Evolutionary conservation across 1,139 yeast species (phyloP).

Genomic region (Zygoascus meyerae): DNA sequence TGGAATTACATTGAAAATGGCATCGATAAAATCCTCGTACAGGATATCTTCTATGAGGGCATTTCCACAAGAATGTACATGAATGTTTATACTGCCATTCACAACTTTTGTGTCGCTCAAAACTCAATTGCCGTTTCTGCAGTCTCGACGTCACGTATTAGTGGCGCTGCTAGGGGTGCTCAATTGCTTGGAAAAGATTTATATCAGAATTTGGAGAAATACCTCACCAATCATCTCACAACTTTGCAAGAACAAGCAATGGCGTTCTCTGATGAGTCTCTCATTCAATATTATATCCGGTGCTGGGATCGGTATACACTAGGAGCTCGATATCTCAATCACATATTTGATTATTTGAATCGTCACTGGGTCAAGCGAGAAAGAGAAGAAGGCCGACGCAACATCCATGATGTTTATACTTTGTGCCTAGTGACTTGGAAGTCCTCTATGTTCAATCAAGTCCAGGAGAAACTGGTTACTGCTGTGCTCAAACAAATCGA

Average conservation of each 20-base stretch:
- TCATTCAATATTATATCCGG: conserved; percentile 77
- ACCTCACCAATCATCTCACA: conserved; percentile 57
- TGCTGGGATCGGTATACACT: conserved; percentile 86
- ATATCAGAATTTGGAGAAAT: conserved; percentile 63
- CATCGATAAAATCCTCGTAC: conserved; percentile 35
- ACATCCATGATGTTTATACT: conserved; percentile 86
- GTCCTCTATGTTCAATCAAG: conserved; percentile 65
- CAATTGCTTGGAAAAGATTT: conserved; percentile 81
- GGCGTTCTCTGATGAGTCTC: conserved; percentile 47
- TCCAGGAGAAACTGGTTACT: conserved; percentile 52
- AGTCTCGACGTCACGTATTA: conserved; percentile 5
- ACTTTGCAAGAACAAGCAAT: conserved; percentile 33
- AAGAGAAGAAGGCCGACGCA: conserved; percentile 89
- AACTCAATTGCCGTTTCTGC: conserved; percentile 40
- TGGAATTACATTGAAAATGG: conserved; percentile 38
- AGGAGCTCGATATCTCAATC: conserved; percentile 89
- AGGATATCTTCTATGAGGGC: conserved; percentile 32
- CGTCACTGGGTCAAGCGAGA: conserved; percentile 98
- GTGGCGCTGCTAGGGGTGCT: conserved; percentile 29
- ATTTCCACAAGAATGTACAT: conserved; percentile 31
- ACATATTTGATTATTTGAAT: conserved; percentile 92
- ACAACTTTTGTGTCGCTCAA: conserved; percentile 87
- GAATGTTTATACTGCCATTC: conserved; percentile 56
- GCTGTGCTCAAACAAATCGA: conserved; percentile 75
- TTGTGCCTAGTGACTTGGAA: conserved; percentile 87